Evolutionary conservation across 169 alveolate species (phyloP), one percentile per base, ranked within the genome.

Genomic region (Perkinsus marinus): DNA sequence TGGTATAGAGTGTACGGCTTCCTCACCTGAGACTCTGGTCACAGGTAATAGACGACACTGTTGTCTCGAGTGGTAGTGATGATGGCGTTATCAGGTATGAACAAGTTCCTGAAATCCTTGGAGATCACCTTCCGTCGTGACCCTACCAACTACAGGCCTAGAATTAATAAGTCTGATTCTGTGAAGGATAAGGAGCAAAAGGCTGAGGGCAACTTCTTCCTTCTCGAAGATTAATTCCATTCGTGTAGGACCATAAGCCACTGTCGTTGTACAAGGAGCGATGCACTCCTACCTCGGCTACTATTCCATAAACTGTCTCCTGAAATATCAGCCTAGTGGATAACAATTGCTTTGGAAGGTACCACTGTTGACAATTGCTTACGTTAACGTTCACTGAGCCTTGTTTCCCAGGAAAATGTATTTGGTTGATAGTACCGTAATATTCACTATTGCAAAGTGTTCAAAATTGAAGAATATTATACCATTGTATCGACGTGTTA

Each of bases 181-280:
- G 97, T 97, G 91, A 98, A 98, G 95, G 99, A 99, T 94, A 98
- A 98, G 95, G 99, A 99, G 93, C 99, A 99, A 95, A 99, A 99
- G 96, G 95, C 95, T 41, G 94, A 98, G 36, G 99, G 99, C 90
- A 96, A 97, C 94, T 98, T 97, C 95, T 98, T 98, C 97, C 95
- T 97, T 68, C 94, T 98, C 90, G 99, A 98, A 68, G 98, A 96
- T 39, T 95, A 46, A 19, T 3, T n/a, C 46, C 46, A 41, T 10
- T 41, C 46, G 10, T 41, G 46, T 3, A 41, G 46, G 38, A 43
- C 9, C 47, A 41, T 37, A 30, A 92, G 22, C 79, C n/a, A n/a
- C n/a, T n/a, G n/a, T n/a, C n/a, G n/a, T n/a, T n/a, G n/a, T n/a
- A n/a, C n/a, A n/a, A n/a, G n/a, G n/a, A 57, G 34, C 79, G 34